phyloP scores from a whole-genome alignment of 176 grass and related monocot species.

The Carex cristatella region DNA sequence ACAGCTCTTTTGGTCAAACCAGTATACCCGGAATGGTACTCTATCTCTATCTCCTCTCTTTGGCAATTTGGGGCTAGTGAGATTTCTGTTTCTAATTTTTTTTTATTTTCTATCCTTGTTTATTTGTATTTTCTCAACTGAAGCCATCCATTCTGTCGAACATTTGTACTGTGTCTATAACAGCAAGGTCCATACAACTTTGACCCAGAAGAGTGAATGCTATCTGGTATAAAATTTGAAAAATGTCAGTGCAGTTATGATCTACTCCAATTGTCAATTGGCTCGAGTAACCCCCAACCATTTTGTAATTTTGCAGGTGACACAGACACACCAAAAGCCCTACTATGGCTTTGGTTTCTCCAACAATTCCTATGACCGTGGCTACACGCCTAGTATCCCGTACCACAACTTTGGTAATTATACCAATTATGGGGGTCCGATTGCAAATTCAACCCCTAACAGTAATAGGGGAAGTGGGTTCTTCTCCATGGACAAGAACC shows the following conservation, averaged over 20 bases:
- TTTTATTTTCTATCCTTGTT: background rate
- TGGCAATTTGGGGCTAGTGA: background rate
- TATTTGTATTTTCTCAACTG: background rate
- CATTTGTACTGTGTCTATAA: constrained; percentile 5
- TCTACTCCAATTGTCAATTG: background rate
- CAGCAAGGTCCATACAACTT: background rate
- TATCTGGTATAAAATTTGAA: background rate
- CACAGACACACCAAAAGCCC: constrained; percentile 53
- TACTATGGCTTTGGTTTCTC: constrained; percentile 71
- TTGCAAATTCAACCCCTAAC: constrained; percentile 37
- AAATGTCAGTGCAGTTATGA: background rate
- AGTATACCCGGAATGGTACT: constrained; percentile 65
- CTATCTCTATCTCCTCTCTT: constrained; percentile 21
- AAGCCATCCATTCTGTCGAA: constrained; percentile 4
- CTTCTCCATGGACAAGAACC: constrained; percentile 47
- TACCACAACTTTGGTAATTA: constrained; percentile 24
- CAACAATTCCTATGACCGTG: constrained; percentile 48
- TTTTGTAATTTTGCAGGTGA: constrained; percentile 6
- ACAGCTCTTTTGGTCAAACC: constrained; percentile 50
- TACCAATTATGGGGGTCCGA: constrained; percentile 40
- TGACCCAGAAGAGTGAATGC: background rate
- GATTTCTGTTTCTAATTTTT: background rate
- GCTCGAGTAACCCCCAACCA: background rate
- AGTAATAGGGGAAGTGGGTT: constrained; percentile 46
- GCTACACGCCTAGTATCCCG: background rate